Evolutionary conservation across 1,284 basidiomycete species (phyloP).

Genomic region (Cutaneotrichosporon daszewskae): DNA sequence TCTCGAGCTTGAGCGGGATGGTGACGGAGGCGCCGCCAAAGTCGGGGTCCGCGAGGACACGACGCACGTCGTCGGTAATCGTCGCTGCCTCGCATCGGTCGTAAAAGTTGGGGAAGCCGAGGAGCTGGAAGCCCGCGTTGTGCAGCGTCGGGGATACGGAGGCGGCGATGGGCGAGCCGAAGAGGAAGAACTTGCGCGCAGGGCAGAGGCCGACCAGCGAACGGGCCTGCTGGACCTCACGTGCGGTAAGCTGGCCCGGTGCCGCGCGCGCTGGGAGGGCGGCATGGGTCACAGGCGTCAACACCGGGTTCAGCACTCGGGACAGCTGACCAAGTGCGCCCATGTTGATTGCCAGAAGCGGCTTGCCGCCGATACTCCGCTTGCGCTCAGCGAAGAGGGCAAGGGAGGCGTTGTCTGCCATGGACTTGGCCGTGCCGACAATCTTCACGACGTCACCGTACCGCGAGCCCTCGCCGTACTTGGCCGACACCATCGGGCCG

Average conservation of each 20-base stretch:
- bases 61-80: conserved; percentile 62
- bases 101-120: conserved; percentile 81
- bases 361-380: conserved; percentile 54
- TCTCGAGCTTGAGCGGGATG: conserved; percentile 83
- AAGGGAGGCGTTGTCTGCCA: conserved; percentile 76
- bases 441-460: conserved; percentile 90
- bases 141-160: conserved; percentile 91
- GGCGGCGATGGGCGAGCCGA: conserved; percentile 81
- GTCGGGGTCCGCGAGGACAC: conserved; percentile 59
- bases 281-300: conserved; percentile 87
- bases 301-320: conserved; percentile 74
- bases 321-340: conserved; percentile 82
- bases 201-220: conserved; percentile 74
- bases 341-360: conserved; percentile 93
- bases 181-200: conserved; percentile 69
- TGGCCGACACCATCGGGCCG: conserved; percentile 60
- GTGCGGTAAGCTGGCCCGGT: conserved; percentile 85
- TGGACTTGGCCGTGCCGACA: conserved; percentile 69
- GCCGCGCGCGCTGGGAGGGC: conserved; percentile 77
- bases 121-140: conserved; percentile 74
- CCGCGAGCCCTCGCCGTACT: conserved; percentile 60
- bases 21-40: conserved; percentile 97
- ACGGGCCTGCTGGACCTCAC: conserved; percentile 74
- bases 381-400: conserved; percentile 61
- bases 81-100: conserved; percentile 66